Percentiles rank a stretch among this genome's conserved stretches.
These are phyloP conservation scores for Oryza meridionalis DNA, from an alignment of 176 grass and related monocot genomes.

Conservation along the genomic window DNA sequence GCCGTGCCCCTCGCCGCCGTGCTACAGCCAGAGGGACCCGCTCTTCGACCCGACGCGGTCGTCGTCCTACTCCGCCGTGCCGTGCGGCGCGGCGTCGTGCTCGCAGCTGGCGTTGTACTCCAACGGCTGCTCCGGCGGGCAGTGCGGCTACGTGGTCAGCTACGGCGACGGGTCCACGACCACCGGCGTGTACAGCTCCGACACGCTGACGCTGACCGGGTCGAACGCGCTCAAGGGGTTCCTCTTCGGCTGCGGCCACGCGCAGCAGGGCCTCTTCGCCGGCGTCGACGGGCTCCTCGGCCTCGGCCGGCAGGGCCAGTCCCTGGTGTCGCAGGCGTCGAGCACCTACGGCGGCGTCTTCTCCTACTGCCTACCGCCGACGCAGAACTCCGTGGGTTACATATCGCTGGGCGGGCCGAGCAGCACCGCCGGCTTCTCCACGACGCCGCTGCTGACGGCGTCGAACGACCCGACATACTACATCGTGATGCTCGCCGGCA, in stretches of 20 bases:
- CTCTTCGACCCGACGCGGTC: slow-evolving; percentile 70
- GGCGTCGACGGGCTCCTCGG: slow-evolving; percentile 68
- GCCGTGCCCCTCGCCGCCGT: slow-evolving; percentile 51
- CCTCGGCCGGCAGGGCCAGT: slow-evolving; percentile 56
- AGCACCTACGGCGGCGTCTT: slow-evolving; percentile 65
- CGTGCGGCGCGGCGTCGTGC: slow-evolving; percentile 64
- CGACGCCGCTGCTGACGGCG: slow-evolving; percentile 62
- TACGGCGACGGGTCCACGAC: slow-evolving; percentile 86
- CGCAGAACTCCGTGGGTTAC: slow-evolving; percentile 54
- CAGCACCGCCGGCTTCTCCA: slow-evolving; percentile 36
- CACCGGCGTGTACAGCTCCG: slow-evolving; percentile 66
- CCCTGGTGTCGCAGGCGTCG: slow-evolving; percentile 65
- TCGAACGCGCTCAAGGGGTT: slow-evolving; percentile 33
- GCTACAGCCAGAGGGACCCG: slow-evolving; percentile 68
- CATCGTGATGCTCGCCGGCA: slow-evolving; percentile 58
- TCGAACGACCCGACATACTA: slow-evolving; percentile 63
- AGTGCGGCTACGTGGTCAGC: slow-evolving; percentile 66
- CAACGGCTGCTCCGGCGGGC: slow-evolving; percentile 41
- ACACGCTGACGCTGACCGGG: slow-evolving; percentile 60
- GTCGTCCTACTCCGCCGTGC: slow-evolving; percentile 76
- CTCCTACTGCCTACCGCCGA: slow-evolving; percentile 85
- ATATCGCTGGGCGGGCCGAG: slow-evolving; percentile 55
- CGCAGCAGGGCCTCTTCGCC: slow-evolving; percentile 59
- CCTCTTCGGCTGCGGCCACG: slow-evolving; percentile 72
- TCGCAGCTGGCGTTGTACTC: slow-evolving; percentile 37